Percentiles rank a stretch among this genome's conserved stretches.
These are phyloP conservation scores for Vachellia collinsii DNA, from an alignment of 306 rosid species.

Conservation along the genomic window DNA sequence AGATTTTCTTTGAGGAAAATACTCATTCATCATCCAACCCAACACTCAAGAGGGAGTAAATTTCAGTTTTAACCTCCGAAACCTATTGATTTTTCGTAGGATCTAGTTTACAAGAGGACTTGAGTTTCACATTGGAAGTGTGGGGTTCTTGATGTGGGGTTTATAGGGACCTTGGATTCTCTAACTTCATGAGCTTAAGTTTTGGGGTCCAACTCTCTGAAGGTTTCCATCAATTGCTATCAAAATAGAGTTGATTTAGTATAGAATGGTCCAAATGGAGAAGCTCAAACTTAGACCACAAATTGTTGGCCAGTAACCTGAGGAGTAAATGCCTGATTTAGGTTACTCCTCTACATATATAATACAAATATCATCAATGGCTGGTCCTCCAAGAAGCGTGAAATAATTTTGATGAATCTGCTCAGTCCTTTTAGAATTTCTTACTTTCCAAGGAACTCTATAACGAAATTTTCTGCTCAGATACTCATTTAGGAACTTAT, in stretches of 20 bases:
- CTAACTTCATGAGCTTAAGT: neutral
- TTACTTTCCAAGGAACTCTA: constrained; percentile 31
- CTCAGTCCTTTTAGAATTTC: constrained; percentile 20
- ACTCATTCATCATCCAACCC: neutral
- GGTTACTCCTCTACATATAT: neutral
- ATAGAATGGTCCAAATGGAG: constrained; percentile 12
- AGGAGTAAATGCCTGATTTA: constrained; percentile 1
- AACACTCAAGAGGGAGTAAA: neutral
- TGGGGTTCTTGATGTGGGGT: neutral
- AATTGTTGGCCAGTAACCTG: neutral
- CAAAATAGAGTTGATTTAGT: neutral
- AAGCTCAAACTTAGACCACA: constrained; percentile 13
- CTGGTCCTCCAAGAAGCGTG: neutral
- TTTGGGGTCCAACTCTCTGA: neutral
- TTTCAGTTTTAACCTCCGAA: neutral
- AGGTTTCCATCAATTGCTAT: neutral
- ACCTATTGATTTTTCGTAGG: neutral
- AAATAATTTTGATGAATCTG: constrained; percentile 1
- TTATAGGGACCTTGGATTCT: neutral
- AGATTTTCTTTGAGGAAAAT: neutral
- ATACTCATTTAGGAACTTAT: constrained; percentile 5
- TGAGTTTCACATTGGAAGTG: neutral
- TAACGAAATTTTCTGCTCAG: constrained; percentile 11
- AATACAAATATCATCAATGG: neutral
- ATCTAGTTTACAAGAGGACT: neutral